Evolutionary conservation across 2,329 filamentous ascomycete genomes (phyloP).

Genomic region (Paraconiothyrium sp.): DNA sequence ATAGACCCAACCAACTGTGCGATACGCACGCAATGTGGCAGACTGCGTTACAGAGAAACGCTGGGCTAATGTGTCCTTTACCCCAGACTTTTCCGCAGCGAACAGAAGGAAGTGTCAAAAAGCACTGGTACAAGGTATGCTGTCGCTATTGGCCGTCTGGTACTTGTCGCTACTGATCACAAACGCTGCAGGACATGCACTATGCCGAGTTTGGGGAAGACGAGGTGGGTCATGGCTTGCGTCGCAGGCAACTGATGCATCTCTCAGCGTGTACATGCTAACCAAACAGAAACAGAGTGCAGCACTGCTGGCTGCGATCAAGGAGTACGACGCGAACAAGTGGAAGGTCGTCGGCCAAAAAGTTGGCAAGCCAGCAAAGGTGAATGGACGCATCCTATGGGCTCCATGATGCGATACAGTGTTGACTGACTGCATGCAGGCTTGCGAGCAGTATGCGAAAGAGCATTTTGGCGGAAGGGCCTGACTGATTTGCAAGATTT

Average conservation of each 20-base stretch:
- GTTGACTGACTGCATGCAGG: conserved; percentile 58
- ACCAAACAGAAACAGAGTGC: conserved; percentile 66
- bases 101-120: conserved; percentile 98
- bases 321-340: conserved; percentile 98
- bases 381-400: conserved; percentile 51
- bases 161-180: conserved; percentile 34
- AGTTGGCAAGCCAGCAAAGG: conserved; percentile 97
- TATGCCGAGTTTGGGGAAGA: conserved; percentile 98
- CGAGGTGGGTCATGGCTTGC: conserved; percentile 69
- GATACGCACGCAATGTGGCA: conserved; percentile 13
- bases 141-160: conserved; percentile 19
- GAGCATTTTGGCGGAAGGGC: conserved; percentile 79
- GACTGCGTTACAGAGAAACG: conserved; percentile 3
- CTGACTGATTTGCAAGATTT: conserved; percentile 46
- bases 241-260: conserved; percentile 11
- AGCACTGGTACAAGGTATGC: conserved; percentile 96
- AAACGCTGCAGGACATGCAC: conserved; percentile 85
- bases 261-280: conserved; percentile 32
- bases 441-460: conserved; percentile 93
- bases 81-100: conserved; percentile 84
- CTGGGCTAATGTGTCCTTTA: conserved; percentile 31
- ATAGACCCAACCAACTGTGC: conserved; percentile 22
- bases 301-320: conserved; percentile 89
- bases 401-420: conserved; percentile 12
- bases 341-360: conserved; percentile 98